Evolutionary conservation across 2,329 filamentous ascomycete species (phyloP), one percentile per base, ranked within the genome.

Genomic region (Biscogniauxia sp.): DNA sequence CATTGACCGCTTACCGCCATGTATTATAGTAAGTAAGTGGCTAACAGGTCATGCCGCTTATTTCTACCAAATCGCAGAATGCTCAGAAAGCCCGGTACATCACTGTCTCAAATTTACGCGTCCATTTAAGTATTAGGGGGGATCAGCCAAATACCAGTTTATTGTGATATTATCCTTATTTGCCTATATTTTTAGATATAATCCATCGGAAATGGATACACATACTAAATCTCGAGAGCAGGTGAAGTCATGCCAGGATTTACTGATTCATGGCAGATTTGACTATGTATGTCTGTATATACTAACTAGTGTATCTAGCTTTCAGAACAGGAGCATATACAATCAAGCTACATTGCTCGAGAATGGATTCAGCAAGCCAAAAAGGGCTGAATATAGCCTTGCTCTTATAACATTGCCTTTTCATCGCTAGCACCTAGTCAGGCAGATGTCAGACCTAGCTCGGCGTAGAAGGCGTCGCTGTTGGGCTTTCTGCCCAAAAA

Each of bases 401-500:
- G 20, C 9, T 1, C 19, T 51, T 17, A 51, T 51, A 20, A 19
- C 20, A 5, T 51, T 11, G 50, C 50, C 50, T 19, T 54, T 13
- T n/a, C 23, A 25, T 32, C 11, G 11, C 50, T 15, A 13, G 8
- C 52, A 32, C 53, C 45, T 17, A 56, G 54, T 56, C 54, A 61
- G n/a, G 59, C 53, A 15, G 67, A 62, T 4, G 66, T 65, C 23
- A 82, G 69, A 1, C 91, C 91, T 55, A 95, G 78, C 72, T 94
- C 91, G 75, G 85, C 83, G 75, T 93, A 94, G 71, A 95, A 95
- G 0, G 91, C 86, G 72, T 94, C 90, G 0, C 85, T 88, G 73
- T 84, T 92, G 0, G 91, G 91, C 76, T 89, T 86, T 66, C 91
- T 79, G 6, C 91, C 90, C 60, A 95, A 74, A 77, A 94, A 95